These are phyloP conservation scores for Papiliotrema laurentii DNA, from an alignment of 1,284 basidiomycete species.

Conservation along the genomic window DNA sequence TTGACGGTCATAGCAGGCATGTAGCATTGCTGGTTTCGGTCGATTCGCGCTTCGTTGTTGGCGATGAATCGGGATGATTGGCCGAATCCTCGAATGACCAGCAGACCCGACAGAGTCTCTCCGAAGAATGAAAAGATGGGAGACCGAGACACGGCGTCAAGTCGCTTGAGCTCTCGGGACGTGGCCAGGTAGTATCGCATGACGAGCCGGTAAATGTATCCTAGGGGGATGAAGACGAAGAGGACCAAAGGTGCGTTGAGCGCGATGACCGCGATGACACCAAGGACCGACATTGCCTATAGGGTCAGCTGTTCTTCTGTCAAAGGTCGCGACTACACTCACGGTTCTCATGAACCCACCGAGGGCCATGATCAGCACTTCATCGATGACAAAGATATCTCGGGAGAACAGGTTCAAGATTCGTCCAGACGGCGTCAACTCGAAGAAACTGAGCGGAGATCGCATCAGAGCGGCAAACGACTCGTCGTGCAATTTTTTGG, in stretches of 20 bases:
- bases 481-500: conserved; percentile 67
- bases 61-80: conserved; percentile 70
- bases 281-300: conserved; percentile 53
- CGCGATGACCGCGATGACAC: conserved; percentile 74
- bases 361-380: conserved; percentile 68
- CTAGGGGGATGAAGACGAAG: conserved; percentile 66
- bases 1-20: conserved; percentile 53
- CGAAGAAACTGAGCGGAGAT: conserved; percentile 82
- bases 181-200: conserved; percentile 89
- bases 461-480: conserved; percentile 63
- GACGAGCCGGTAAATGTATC: conserved; percentile 68
- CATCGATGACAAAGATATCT: conserved; percentile 87
- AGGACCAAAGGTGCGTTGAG: conserved; percentile 78
- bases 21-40: conserved; percentile 55
- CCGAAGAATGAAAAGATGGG: conserved; percentile 87
- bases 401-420: conserved; percentile 70
- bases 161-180: conserved; percentile 83
- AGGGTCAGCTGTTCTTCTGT: conserved; percentile 9
- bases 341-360: conserved; percentile 61
- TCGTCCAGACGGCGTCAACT: conserved; percentile 68
- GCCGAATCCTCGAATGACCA: conserved; percentile 74
- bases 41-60: conserved; percentile 67
- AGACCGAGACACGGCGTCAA: conserved; percentile 83
- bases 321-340: conserved; percentile 2
- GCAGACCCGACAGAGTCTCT: conserved; percentile 76